Percentiles rank a stretch among this genome's conserved stretches.
These are phyloP conservation scores for Rehmannia glutinosa DNA, from an alignment of 257 asterid genomes.

Conservation along the genomic window DNA sequence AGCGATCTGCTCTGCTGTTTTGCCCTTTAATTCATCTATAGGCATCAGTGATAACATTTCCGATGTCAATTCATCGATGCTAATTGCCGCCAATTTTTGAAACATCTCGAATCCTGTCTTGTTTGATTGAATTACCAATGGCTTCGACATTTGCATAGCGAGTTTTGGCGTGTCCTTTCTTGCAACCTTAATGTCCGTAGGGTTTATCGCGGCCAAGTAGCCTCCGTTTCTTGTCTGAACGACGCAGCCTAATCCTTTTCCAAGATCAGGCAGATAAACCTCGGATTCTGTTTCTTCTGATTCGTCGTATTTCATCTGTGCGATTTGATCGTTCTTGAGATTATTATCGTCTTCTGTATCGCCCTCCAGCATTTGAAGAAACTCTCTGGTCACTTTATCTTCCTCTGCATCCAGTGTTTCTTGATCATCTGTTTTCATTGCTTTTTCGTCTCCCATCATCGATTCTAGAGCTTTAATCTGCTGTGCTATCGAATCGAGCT, in stretches of 20 bases:
- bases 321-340: slow-evolving; percentile 22
- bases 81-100: slow-evolving; percentile 65
- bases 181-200: slow-evolving; percentile 37
- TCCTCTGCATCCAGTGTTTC: slow-evolving; percentile 73
- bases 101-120: slow-evolving; percentile 60
- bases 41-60: slow-evolving; percentile 62
- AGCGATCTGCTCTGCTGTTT: slow-evolving; percentile 90
- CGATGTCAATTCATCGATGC: slow-evolving; percentile 58
- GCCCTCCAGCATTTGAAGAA: slow-evolving; percentile 82
- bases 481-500: slow-evolving; percentile 80
- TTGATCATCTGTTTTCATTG: slow-evolving; percentile 37
- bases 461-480: slow-evolving; percentile 92
- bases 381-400: slow-evolving; percentile 79
- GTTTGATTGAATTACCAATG: slow-evolving; percentile 44
- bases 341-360: too few species aligned
- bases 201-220: slow-evolving; percentile 74
- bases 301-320: too few species aligned
- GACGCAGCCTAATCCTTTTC: slow-evolving; percentile 80
- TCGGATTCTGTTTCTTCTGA: slow-evolving; percentile 35
- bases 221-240: slow-evolving; percentile 92
- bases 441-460: slow-evolving; percentile 56
- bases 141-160: slow-evolving; percentile 82
- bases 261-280: slow-evolving; percentile 67
- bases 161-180: slow-evolving; percentile 68
- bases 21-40: slow-evolving; percentile 74